phyloP scores from a whole-genome alignment of 169 alveolate genomes.

The Miamiensis avidus region DNA sequence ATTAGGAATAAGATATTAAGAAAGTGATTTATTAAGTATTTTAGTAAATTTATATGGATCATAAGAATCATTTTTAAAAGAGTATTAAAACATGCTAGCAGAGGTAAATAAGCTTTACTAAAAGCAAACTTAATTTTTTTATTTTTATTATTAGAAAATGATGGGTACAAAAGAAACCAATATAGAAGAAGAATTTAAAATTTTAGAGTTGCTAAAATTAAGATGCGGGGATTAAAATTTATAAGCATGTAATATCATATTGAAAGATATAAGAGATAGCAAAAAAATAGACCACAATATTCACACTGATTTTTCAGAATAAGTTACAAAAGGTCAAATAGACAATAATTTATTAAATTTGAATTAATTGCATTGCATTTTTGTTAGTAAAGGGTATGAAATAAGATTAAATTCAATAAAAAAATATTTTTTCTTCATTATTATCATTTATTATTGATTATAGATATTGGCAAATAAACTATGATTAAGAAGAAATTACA shows the following conservation, averaged over 20 bases:
- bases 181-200: conserved; percentile 40
- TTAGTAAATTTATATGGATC: conserved; percentile 49
- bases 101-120: conserved; percentile 5
- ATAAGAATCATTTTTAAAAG: conserved; percentile 40
- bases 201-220: conserved; percentile 36
- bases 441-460: too few relatives aligned
- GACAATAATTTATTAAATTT: conserved; percentile 6
- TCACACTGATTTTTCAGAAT: conserved; percentile 11
- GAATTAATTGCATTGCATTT: conserved; percentile 22
- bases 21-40: conserved; percentile 41
- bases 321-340: background rate
- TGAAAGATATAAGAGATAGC: conserved; percentile 41
- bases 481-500: conserved; percentile 33
- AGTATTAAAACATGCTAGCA: conserved; percentile 51
- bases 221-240: conserved; percentile 43
- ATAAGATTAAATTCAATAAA: too few relatives aligned
- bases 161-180: conserved; percentile 34
- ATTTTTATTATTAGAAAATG: too few relatives aligned
- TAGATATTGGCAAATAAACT: conserved; percentile 45
- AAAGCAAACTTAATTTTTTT: too few relatives aligned
- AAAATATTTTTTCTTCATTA: background rate
- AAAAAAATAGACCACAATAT: conserved; percentile 39
- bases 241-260: conserved; percentile 35
- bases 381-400: conserved; percentile 17
- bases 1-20: conserved; percentile 21